These are phyloP conservation scores for Gelatoporia subvermispora DNA, from an alignment of 768 basidiomycete species.

Conservation along the genomic window DNA sequence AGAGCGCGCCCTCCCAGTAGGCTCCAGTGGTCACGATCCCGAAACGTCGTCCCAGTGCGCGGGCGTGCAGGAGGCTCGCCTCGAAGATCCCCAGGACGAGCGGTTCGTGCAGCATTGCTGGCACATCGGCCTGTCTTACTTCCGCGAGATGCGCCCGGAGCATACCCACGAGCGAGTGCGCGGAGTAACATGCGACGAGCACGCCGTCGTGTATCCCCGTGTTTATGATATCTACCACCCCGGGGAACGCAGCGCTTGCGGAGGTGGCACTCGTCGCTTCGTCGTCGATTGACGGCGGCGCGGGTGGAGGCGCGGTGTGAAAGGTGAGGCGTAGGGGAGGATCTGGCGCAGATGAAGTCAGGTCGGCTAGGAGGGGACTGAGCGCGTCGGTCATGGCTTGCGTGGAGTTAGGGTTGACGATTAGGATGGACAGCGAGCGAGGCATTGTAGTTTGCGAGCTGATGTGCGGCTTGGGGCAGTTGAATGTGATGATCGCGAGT, in stretches of 20 bases:
- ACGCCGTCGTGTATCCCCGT: constrained; percentile 19
- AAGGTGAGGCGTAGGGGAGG: constrained; percentile 7
- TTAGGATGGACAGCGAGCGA: constrained; percentile 15
- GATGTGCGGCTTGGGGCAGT: too few species aligned
- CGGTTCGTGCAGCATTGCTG: too few species aligned
- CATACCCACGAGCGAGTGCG: constrained; percentile 27
- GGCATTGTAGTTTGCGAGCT: too few species aligned
- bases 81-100: constrained; percentile 34
- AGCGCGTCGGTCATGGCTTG: constrained; percentile 25
- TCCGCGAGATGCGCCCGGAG: constrained; percentile 11
- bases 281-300: constrained; percentile 20
- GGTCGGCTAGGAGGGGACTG: constrained; percentile 13
- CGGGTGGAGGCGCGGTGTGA: constrained; percentile 12
- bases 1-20: constrained; percentile 29
- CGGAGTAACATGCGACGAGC: constrained; percentile 28
- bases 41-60: constrained; percentile 21
- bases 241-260: constrained; percentile 6
- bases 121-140: too few species aligned
- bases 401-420: constrained; percentile 33
- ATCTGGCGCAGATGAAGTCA: constrained; percentile 4
- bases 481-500: too few species aligned
- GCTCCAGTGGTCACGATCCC: constrained; percentile 33
- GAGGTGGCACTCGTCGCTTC: constrained; percentile 14
- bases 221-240: constrained; percentile 1
- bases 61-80: constrained; percentile 26